Base-by-base conservation (phyloP, 2,329 filamentous ascomycete species). In the Botrytis cinerea region DNA sequence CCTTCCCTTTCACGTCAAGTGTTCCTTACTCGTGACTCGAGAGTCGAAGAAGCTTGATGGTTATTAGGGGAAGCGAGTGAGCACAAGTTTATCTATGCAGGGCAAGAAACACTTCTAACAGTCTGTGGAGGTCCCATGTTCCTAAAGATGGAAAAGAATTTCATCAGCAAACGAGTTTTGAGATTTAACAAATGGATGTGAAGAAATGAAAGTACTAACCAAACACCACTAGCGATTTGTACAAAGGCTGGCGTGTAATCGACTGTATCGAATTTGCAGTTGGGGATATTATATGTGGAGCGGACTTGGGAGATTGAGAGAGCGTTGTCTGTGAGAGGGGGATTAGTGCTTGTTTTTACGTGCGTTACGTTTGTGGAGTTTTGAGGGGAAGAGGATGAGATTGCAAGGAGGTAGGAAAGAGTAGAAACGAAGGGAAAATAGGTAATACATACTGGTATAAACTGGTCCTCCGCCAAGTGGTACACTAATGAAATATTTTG, bases 121-220 rank as follows among this genome's bases (percentile, higher is more conserved):
- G 77, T 78, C 64, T 79, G 78, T 25, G 78, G 78, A 12, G 78
- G 78, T 32, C 78, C 78, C 38, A 78, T 71, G 59, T 76, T 75
- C 78, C 51, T 57, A 57, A 7, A 28, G n/a, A 57, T 28, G 7
- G 51, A 28, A 8, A 18, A 28, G 2, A 9, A 4, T 16, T 2
- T 16, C 12, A 57, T 57, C 3, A 57, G 51, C 9, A 28, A 57
- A 57, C 6, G 51, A 18, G 14, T 3, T 18, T 16, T 18, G 14
- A 57, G 6, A 4, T 28, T 28, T 9, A 8, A 57, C 0, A 28
- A 57, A 57, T 28, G 14, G n/a, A 6, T 32, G 2, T 57, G n/a
- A 28, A 28, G 2, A 14, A 9, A 28, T 2, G 5, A 18, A 3
- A 28, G 6, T 18, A 57, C n/a, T 57, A 6, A 57, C 51, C 78